Conservation (phyloP, 345 rosid genomes). For the Schrenkiella parvula region DNA sequence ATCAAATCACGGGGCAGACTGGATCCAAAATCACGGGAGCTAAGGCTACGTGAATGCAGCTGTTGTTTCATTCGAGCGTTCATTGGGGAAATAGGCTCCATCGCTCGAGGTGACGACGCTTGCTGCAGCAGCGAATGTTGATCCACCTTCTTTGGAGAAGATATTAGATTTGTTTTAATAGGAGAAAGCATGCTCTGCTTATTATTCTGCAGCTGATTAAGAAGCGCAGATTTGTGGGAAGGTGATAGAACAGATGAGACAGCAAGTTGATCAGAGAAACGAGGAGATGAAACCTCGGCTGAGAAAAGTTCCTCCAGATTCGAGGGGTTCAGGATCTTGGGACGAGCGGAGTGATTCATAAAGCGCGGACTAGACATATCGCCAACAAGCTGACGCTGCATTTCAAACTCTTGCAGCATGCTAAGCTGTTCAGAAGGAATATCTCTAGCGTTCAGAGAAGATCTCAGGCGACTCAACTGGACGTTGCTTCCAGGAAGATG, state of each 20-base stretch:
- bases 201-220: conserved; percentile 62
- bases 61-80: conserved; percentile 51
- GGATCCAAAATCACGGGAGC: conserved; percentile 65
- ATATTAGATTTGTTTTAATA: conserved; percentile 48
- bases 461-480: conserved; percentile 85
- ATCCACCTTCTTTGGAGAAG: conserved; percentile 60
- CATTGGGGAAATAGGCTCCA: conserved; percentile 76
- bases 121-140: conserved; percentile 48
- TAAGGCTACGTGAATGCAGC: conserved; percentile 55
- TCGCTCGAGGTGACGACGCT: conserved; percentile 65
- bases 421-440: conserved; percentile 55
- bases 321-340: conserved; percentile 62
- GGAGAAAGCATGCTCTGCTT: conserved; percentile 80
- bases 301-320: conserved; percentile 68
- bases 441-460: conserved; percentile 78
- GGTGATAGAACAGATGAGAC: conserved; percentile 60
- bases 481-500: conserved; percentile 79
- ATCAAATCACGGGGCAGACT: conserved; percentile 32
- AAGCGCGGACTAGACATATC: conserved; percentile 56
- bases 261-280: conserved; percentile 48
- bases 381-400: conserved; percentile 51
- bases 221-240: conserved; percentile 55
- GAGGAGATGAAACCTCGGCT: conserved; percentile 59
- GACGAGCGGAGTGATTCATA: conserved; percentile 54
- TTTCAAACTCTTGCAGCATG: conserved; percentile 64